phyloP scores from a whole-genome alignment of 257 asterid species.

The Apocynum venetum region DNA sequence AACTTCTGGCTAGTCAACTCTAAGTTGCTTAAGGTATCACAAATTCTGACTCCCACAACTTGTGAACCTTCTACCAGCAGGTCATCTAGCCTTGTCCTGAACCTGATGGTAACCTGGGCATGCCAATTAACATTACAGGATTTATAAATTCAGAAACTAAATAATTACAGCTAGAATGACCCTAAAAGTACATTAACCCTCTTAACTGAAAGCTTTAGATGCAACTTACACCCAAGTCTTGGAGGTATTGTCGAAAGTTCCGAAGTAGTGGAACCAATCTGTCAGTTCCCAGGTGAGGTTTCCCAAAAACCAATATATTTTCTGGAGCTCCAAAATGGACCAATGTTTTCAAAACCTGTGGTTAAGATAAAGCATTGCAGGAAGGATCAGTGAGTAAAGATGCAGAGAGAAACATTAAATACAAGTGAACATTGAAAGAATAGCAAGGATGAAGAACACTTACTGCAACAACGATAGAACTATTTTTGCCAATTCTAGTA shows the following conservation, averaged over 20 bases:
- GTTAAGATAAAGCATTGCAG: neutral
- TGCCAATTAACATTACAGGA: constrained; percentile 19
- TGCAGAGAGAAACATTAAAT: constrained; percentile 10
- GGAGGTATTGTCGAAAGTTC: constrained; percentile 65
- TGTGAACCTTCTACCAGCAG: constrained; percentile 57
- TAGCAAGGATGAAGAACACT: constrained; percentile 16
- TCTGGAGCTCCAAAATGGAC: constrained; percentile 90
- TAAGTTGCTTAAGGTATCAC: constrained; percentile 43
- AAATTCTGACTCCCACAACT: constrained; percentile 69
- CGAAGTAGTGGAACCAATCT: constrained; percentile 80
- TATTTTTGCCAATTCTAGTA: constrained; percentile 93
- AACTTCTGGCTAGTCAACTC: constrained; percentile 35
- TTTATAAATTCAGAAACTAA: constrained; percentile 1
- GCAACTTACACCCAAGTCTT: constrained; percentile 79
- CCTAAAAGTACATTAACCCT: constrained; percentile 8
- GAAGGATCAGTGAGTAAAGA: neutral
- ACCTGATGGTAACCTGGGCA: constrained; percentile 68
- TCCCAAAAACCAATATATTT: constrained; percentile 80
- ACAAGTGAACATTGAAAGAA: neutral
- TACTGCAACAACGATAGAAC: constrained; percentile 64
- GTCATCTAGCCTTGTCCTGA: constrained; percentile 90
- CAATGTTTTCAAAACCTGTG: constrained; percentile 80
- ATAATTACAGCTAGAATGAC: constrained; percentile 6
- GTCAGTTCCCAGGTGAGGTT: constrained; percentile 98
- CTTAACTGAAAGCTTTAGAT: constrained; percentile 13